Evolutionary conservation across 495 filamentous ascomycete genomes (phyloP), one percentile per base, ranked within the genome.

Genomic region (Xylaria intraflava): DNA sequence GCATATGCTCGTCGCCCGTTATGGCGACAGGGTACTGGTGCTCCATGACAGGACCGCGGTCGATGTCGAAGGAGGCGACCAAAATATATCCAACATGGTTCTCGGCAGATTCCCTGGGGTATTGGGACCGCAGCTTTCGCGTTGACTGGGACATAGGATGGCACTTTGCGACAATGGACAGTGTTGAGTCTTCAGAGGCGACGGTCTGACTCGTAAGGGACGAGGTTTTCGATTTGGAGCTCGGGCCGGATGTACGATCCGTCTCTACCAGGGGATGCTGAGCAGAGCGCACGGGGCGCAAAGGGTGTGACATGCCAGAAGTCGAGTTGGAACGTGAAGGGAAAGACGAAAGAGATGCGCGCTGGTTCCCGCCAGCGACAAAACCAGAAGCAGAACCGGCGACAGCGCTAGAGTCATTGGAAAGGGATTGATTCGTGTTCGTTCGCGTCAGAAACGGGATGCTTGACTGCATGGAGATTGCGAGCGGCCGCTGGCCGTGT

Each of bases 81-180:
- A 99, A 77, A 50, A 99, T 96, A 65, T 96, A 99, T 67, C 97
- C 93, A 65, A 99, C 93, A 84, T 99, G 93, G 56, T 87, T 90
- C 69, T 95, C 90, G 29, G 79, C 65, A 38, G 71, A 83, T 50
- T 89, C 83, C 9, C 82, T 76, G 1, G 90, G 90, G 66, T 96
- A 96, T 65, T 96, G 90, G 38, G 90, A 92, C 57, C 84, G 88
- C 63, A 88, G 70, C 58, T 71, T 81, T 46, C 71, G 67, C 22
- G 62, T 58, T 14, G 64, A 72, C 62, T 74, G 71, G 66, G 66
- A 66, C 62, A 67, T 64, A 55, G 65, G 67, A 59, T 66, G 65
- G 53, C 61, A 72, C 55, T 65, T 78, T 55, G 56, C 75, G 51
- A 46, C 73, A 53, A 49, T 78, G 67, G 69, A 77, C 59, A 72